These are phyloP conservation scores for Physcomitrium patens DNA, from an alignment of 225 moss, liverwort and hornwort genomes.

Conservation along the genomic window DNA sequence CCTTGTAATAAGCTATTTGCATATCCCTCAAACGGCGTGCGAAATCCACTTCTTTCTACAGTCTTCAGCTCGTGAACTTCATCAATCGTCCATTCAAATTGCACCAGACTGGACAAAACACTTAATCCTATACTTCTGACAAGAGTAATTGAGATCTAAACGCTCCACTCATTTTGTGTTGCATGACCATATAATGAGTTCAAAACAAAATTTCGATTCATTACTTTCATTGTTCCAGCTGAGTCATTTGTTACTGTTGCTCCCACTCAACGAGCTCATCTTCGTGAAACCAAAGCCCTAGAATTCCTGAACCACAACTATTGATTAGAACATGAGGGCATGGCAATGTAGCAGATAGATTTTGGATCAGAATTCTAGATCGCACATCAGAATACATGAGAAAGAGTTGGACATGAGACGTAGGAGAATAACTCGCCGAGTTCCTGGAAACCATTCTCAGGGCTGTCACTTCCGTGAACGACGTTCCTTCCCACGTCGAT, in stretches of 20 bases:
- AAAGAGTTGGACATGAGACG: not conserved
- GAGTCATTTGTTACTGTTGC: conserved; percentile 62
- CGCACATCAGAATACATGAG: not conserved
- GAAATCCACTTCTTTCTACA: too few relatives aligned
- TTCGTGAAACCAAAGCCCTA: conserved; percentile 88
- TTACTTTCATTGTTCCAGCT: conserved; percentile 65
- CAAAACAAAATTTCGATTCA: not conserved
- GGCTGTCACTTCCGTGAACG: conserved; percentile 91
- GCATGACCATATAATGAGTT: conserved; percentile 4
- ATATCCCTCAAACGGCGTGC: too few relatives aligned
- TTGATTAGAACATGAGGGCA: conserved; percentile 15
- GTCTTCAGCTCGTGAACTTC: too few relatives aligned
- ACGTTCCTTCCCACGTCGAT: conserved; percentile 87
- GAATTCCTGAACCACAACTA: not conserved
- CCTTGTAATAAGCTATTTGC: too few relatives aligned
- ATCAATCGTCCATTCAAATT: conserved; percentile 2
- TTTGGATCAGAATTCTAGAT: not conserved
- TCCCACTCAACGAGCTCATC: conserved; percentile 85
- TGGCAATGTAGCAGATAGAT: not conserved
- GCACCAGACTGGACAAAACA: conserved; percentile 21
- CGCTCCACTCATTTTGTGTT: conserved; percentile 14
- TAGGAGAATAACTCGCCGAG: conserved; percentile 48
- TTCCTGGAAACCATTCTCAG: conserved; percentile 80
- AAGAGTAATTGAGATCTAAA: conserved; percentile 1
- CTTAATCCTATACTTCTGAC: not conserved